phyloP scores from a whole-genome alignment of 1,284 basidiomycete genomes.

The Dichomitus squalens region DNA sequence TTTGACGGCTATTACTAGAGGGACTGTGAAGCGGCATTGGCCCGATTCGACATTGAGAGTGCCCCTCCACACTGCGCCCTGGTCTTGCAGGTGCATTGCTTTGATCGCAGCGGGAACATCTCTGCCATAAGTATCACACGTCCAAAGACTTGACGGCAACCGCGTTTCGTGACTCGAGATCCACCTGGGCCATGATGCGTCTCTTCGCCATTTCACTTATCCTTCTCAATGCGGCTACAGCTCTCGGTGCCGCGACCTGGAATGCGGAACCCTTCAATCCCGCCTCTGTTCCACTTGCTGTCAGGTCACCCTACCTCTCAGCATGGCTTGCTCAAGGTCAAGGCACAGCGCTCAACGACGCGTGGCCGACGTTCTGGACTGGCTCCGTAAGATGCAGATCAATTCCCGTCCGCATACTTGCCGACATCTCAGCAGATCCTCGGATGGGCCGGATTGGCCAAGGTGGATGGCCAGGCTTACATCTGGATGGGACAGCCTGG shows the following conservation, averaged over 20 bases:
- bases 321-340: slow-evolving; percentile 60
- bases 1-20: too few relatives aligned
- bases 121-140: background rate
- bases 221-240: background rate
- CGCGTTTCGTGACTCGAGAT: background rate
- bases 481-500: slow-evolving; percentile 59
- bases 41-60: background rate
- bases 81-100: background rate
- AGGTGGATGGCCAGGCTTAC: slow-evolving; percentile 59
- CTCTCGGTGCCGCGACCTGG: slow-evolving; percentile 43
- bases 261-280: slow-evolving; percentile 60
- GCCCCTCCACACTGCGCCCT: slow-evolving; percentile 25
- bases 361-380: slow-evolving; percentile 71
- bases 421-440: slow-evolving; percentile 42
- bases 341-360: slow-evolving; percentile 57
- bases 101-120: background rate
- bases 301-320: slow-evolving; percentile 65
- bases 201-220: background rate
- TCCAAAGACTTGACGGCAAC: background rate
- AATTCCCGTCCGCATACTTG: background rate
- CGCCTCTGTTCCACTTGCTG: slow-evolving; percentile 59
- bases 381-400: slow-evolving; percentile 43
- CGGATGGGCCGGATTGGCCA: slow-evolving; percentile 69
- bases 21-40: too few relatives aligned
- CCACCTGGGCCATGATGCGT: background rate